These are phyloP conservation scores for Blastosporella zonata DNA, from an alignment of 1,284 basidiomycete genomes.

Conservation along the genomic window DNA sequence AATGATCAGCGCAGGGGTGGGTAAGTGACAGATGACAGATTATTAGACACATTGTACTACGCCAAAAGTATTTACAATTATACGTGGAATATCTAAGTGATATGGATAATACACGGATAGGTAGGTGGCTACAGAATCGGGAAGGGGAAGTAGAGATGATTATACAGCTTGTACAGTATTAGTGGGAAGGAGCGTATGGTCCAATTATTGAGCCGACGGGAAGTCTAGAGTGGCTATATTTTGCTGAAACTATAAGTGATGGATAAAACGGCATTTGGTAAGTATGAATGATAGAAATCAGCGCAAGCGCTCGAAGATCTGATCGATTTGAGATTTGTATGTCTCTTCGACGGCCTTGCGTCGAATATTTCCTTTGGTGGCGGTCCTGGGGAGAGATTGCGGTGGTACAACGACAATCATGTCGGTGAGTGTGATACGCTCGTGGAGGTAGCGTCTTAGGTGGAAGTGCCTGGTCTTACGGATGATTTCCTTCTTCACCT, in stretches of 20 bases:
- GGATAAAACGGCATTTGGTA: background rate
- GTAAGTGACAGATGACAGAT: background rate
- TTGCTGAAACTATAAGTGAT: background rate
- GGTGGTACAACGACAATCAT: slow-evolving; percentile 56
- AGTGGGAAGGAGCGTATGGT: background rate
- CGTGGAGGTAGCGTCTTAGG: slow-evolving; percentile 62
- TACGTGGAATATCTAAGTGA: background rate
- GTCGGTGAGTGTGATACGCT: slow-evolving; percentile 53
- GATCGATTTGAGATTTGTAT: slow-evolving; percentile 51
- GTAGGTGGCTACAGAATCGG: background rate
- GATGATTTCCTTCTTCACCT: slow-evolving; percentile 60
- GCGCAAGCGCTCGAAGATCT: slow-evolving; percentile 36
- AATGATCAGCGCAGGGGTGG: no score
- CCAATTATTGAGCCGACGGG: background rate
- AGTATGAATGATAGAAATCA: slow-evolving; percentile 10
- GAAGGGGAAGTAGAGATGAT: slow-evolving; percentile 1
- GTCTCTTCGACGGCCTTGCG: slow-evolving; percentile 59
- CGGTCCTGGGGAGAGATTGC: slow-evolving; percentile 58
- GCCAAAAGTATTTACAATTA: background rate
- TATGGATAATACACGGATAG: background rate
- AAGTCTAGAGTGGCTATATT: background rate
- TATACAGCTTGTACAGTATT: slow-evolving; percentile 7
- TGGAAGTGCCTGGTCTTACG: slow-evolving; percentile 65
- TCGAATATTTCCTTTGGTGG: slow-evolving; percentile 68
- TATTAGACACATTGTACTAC: background rate